These are phyloP conservation scores for Aschersonia sp. DNA, from an alignment of 2,329 filamentous ascomycete genomes.

Conservation along the genomic window DNA sequence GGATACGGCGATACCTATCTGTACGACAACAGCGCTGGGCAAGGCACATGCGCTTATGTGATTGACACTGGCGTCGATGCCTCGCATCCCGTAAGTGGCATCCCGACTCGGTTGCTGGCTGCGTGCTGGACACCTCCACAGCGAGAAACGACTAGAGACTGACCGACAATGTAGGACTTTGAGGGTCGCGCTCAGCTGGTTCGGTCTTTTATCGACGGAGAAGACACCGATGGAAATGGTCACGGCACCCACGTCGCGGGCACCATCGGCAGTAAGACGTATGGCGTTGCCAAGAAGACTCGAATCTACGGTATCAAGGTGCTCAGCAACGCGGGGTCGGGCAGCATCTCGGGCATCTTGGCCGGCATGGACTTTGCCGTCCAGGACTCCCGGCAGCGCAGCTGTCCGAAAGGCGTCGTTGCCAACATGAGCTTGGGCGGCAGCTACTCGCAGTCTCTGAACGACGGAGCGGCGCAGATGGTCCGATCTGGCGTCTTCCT, in stretches of 20 bases:
- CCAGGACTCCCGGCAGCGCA: slow-evolving; percentile 15
- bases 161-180: slow-evolving; percentile 14
- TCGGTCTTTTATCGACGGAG: slow-evolving; percentile 16
- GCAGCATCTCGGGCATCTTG: slow-evolving; percentile 21
- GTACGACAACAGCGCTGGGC: slow-evolving; percentile 19
- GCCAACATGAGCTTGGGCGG: slow-evolving; percentile 38
- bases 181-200: slow-evolving; percentile 22
- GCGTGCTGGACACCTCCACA: too few relatives aligned
- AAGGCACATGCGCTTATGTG: slow-evolving; percentile 23
- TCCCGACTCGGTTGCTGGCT: too few relatives aligned
- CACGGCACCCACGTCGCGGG: slow-evolving; percentile 2
- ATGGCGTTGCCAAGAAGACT: slow-evolving; percentile 24
- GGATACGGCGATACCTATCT: slow-evolving; percentile 11
- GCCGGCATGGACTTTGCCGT: slow-evolving; percentile 24
- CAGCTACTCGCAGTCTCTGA: slow-evolving; percentile 23
- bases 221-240: slow-evolving; percentile 13
- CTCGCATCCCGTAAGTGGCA: slow-evolving; percentile 11
- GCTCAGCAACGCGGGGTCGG: slow-evolving; percentile 16
- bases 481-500: slow-evolving; percentile 27
- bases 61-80: slow-evolving; percentile 24
- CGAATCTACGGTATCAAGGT: slow-evolving; percentile 24
- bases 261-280: slow-evolving; percentile 17
- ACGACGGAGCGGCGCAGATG: slow-evolving; percentile 27
- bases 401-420: slow-evolving; percentile 25
- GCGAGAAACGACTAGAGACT: too few relatives aligned